Base-by-base conservation (phyloP, 2,329 filamentous ascomycete genomes). In the Xylariaceae sp. region DNA sequence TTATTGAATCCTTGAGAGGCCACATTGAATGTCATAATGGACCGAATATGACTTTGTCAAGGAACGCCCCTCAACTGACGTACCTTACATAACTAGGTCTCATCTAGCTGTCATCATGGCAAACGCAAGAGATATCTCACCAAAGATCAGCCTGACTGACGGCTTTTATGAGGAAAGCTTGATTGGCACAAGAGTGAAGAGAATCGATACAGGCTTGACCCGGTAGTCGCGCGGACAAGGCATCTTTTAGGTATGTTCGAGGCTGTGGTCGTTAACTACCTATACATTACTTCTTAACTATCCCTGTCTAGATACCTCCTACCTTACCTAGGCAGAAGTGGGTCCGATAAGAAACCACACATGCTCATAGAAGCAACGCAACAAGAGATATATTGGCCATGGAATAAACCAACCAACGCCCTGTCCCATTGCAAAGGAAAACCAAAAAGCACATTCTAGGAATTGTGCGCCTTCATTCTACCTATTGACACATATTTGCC, bases 171-270 rank as follows among this genome's bases (percentile, higher is more conserved):
- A 56, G 41, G 41, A 52, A 51, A 54, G 47, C 31, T 41, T 59
- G 57, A 59, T 59, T 59, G 57, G 57, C 34, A 34, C 27, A 46
- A 44, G 45, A 43, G 34, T 50, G 37, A 53, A 55, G 46, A 49
- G 50, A 54, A 58, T 51, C 56, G 54, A 56, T 49, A 50, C 54
- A 56, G 34, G 40, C 46, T 54, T 56, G 54, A 44, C 54, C 52
- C 39, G 47, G 52, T 57, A 19, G 19, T 19, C 19, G 19, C 57
- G 47, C 42, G 57, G 51, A 56, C 51, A 53, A 35, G 47, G 49
- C 12, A 51, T 53, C 53, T 19, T 19, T 19, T 19, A 19, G 19
- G 19, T 27, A 56, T 53, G 45, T 19, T 44, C 48, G 45, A 51
- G 37, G 44, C 50, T 41, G 34, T 37, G 41, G 40, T 26, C 47